These are phyloP conservation scores for Arthromyces matolae DNA, from an alignment of 768 basidiomycete genomes.

Conservation along the genomic window DNA sequence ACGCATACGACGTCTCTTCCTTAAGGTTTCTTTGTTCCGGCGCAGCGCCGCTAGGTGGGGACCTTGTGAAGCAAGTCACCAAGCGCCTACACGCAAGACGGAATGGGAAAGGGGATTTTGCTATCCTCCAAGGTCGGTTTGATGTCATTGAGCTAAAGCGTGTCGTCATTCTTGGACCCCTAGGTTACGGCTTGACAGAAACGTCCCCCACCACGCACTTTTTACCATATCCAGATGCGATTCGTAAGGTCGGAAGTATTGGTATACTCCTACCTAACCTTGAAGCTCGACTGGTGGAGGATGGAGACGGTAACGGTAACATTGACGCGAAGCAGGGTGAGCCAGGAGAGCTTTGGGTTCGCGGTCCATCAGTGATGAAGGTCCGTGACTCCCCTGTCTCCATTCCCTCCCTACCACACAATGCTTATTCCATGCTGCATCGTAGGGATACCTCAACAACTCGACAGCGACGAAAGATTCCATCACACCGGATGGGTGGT, in stretches of 20 bases:
- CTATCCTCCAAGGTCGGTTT: conserved; percentile 60
- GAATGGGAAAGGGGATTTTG: conserved; percentile 37
- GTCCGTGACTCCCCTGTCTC: conserved; percentile 23
- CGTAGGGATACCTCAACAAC: conserved; percentile 74
- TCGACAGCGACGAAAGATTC: conserved; percentile 60
- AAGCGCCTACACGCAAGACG: conserved; percentile 33
- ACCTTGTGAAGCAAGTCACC: conserved; percentile 50
- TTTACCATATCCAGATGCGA: conserved; percentile 39
- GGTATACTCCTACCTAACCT: conserved; percentile 74
- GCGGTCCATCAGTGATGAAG: conserved; percentile 80
- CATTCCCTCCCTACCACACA: too few species aligned
- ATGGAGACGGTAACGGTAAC: conserved; percentile 49
- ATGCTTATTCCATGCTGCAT: background rate
- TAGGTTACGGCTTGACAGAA: conserved; percentile 80
- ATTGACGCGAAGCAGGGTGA: conserved; percentile 50
- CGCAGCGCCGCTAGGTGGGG: conserved; percentile 75
- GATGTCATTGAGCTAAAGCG: too few species aligned
- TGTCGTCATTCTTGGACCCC: background rate
- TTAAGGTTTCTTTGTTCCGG: conserved; percentile 61
- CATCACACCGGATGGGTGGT: conserved; percentile 75
- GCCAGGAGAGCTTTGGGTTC: conserved; percentile 79
- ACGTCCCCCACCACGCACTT: conserved; percentile 71
- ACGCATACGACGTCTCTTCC: conserved; percentile 62
- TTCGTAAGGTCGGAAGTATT: conserved; percentile 57
- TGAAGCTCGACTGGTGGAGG: conserved; percentile 67